Percentiles rank a stretch among this genome's conserved stretches.
phyloP scores from a whole-genome alignment of 1,284 basidiomycete genomes.

The Ceraceosorus guamensis region DNA sequence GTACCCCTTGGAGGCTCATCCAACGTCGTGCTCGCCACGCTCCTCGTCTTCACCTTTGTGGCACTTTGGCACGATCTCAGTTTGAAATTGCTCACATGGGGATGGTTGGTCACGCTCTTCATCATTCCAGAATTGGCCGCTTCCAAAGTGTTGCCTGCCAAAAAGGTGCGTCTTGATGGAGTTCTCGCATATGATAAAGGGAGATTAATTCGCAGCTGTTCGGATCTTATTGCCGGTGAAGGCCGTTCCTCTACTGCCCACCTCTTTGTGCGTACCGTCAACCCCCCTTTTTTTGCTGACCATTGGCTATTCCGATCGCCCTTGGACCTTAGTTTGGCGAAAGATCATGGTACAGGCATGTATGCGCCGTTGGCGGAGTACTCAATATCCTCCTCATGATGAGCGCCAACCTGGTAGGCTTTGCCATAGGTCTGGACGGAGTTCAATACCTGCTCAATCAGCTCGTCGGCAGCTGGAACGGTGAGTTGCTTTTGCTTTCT shows the following conservation, averaged over 20 bases:
- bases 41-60: slow-evolving; percentile 92
- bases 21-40: slow-evolving; percentile 61
- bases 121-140: slow-evolving; percentile 77
- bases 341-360: slow-evolving; percentile 73
- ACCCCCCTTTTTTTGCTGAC: not conserved
- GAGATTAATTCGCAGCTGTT: not conserved
- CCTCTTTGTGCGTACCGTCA: not conserved
- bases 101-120: slow-evolving; percentile 88
- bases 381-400: slow-evolving; percentile 85
- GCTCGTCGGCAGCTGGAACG: slow-evolving; percentile 62
- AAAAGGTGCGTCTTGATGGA: slow-evolving; percentile 54
- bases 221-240: not conserved
- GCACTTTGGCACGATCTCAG: slow-evolving; percentile 96
- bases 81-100: slow-evolving; percentile 84
- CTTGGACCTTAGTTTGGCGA: slow-evolving; percentile 58
- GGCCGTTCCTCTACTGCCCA: not conserved
- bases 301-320: not conserved
- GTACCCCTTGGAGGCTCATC: slow-evolving; percentile 76
- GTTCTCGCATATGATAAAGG: slow-evolving; percentile 28
- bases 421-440: slow-evolving; percentile 83
- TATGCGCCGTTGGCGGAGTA: slow-evolving; percentile 75
- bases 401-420: slow-evolving; percentile 87
- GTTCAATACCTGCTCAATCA: slow-evolving; percentile 63
- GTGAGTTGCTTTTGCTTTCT: slow-evolving; percentile 49
- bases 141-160: slow-evolving; percentile 57